Conservation (phyloP, 768 basidiomycete genomes). For the Serendipita sp. region DNA sequence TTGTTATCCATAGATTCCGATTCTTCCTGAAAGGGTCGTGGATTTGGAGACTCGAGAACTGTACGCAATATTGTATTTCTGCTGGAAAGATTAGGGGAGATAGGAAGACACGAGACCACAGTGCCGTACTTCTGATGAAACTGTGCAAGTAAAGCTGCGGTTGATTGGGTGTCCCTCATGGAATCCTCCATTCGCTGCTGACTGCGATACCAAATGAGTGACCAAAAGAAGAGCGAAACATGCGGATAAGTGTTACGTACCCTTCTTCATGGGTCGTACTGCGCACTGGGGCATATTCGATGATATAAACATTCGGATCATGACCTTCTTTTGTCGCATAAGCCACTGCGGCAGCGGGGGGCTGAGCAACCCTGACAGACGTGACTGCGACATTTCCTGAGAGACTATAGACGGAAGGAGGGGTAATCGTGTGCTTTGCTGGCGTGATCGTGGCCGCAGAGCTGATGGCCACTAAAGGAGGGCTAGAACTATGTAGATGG, state of each 20-base stretch:
- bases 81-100: neutral
- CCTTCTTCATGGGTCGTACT: neutral
- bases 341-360: slow-evolving; percentile 38
- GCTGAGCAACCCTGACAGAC: slow-evolving; percentile 50
- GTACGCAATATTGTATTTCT: neutral
- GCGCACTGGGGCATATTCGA: neutral
- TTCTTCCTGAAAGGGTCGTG: too few species aligned
- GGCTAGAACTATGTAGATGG: neutral
- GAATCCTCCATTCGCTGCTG: neutral
- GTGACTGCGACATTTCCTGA: slow-evolving; percentile 34
- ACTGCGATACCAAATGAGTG: neutral
- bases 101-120: neutral
- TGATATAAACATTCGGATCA: slow-evolving; percentile 7
- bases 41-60: neutral
- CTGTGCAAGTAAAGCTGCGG: neutral
- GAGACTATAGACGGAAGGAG: slow-evolving; percentile 26
- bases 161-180: neutral
- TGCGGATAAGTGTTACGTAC: neutral
- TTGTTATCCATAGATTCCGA: too few species aligned
- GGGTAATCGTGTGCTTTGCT: neutral
- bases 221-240: neutral
- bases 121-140: neutral
- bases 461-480: neutral
- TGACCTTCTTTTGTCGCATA: slow-evolving; percentile 26
- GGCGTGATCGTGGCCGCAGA: slow-evolving; percentile 5